These are phyloP conservation scores for Solanum sparsipilum DNA, from an alignment of 257 asterid genomes.

Conservation along the genomic window DNA sequence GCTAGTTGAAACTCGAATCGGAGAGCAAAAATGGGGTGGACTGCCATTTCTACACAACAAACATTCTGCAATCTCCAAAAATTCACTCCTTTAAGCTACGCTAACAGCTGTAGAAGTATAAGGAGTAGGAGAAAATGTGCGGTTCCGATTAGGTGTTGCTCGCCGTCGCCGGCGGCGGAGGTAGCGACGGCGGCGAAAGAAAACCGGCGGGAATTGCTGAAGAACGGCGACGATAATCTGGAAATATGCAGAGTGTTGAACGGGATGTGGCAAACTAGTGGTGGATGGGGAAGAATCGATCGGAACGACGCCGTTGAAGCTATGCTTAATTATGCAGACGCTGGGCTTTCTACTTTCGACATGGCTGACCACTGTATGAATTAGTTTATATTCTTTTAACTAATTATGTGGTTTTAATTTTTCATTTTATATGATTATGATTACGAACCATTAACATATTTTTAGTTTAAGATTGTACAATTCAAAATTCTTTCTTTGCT, in stretches of 20 bases:
- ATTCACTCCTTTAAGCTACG: not conserved
- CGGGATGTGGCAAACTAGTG: conserved; percentile 98
- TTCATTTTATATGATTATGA: not conserved
- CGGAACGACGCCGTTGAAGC: conserved; percentile 89
- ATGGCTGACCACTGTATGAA: conserved; percentile 92
- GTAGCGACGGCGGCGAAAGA: conserved; percentile 38
- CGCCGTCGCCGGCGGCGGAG: conserved; percentile 22
- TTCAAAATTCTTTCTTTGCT: no score
- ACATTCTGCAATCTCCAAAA: not conserved
- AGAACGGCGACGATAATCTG: conserved; percentile 61
- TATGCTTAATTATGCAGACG: conserved; percentile 74
- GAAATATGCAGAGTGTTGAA: conserved; percentile 85
- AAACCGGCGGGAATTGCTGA: conserved; percentile 29
- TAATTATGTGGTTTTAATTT: no score
- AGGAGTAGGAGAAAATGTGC: not conserved
- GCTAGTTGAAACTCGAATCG: not conserved
- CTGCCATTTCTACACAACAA: not conserved
- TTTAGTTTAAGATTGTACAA: not conserved
- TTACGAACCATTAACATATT: no score
- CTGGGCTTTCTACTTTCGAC: conserved; percentile 95
- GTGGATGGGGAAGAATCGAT: conserved; percentile 94
- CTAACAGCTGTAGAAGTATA: not conserved
- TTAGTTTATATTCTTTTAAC: no score
- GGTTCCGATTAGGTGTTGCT: conserved; percentile 3
- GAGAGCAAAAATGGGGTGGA: not conserved